Conservation (phyloP, 1,284 basidiomycete genomes). For the Fomitopsis palustris region DNA sequence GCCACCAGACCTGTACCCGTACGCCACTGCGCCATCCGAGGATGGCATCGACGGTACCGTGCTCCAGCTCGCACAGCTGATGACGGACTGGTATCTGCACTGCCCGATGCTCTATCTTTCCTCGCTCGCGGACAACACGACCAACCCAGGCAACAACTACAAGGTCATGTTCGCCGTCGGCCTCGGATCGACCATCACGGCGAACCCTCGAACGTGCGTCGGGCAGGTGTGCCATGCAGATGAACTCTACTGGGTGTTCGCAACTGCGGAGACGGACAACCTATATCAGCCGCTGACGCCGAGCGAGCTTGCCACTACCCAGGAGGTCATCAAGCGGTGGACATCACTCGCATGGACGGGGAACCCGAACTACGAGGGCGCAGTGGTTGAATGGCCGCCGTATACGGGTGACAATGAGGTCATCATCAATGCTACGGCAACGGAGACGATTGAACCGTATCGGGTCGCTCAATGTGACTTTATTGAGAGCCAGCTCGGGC, state of each 20-base stretch:
- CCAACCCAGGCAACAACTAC: conserved; percentile 12
- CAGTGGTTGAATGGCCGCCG: conserved; percentile 10
- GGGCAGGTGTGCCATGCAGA: conserved; percentile 15
- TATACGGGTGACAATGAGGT: conserved; percentile 13
- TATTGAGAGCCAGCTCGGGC: conserved; percentile 7
- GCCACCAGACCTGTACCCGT: conserved; percentile 10
- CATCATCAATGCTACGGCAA: conserved; percentile 7
- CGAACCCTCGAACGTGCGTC: conserved; percentile 12
- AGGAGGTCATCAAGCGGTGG: conserved; percentile 13
- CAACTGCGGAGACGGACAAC: conserved; percentile 13
- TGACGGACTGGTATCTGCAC: conserved; percentile 12
- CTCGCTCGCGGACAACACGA: conserved; percentile 12
- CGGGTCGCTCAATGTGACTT: conserved; percentile 13
- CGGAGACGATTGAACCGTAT: conserved; percentile 10
- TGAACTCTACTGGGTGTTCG: conserved; percentile 15
- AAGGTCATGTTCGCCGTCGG: conserved; percentile 13
- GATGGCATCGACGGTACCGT: conserved; percentile 12
- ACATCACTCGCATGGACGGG: conserved; percentile 13
- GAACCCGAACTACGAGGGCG: conserved; percentile 13
- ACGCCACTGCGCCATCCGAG: conserved; percentile 10
- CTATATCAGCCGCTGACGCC: conserved; percentile 12
- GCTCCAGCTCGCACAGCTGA: conserved; percentile 9
- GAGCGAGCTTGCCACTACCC: conserved; percentile 9
- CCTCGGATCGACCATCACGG: conserved; percentile 11
- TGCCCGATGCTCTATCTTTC: conserved; percentile 13